Percentiles rank a stretch among this genome's conserved stretches.
These are phyloP conservation scores for Leucosporidium yakuticum DNA, from an alignment of 768 basidiomycete genomes.

Conservation along the genomic window DNA sequence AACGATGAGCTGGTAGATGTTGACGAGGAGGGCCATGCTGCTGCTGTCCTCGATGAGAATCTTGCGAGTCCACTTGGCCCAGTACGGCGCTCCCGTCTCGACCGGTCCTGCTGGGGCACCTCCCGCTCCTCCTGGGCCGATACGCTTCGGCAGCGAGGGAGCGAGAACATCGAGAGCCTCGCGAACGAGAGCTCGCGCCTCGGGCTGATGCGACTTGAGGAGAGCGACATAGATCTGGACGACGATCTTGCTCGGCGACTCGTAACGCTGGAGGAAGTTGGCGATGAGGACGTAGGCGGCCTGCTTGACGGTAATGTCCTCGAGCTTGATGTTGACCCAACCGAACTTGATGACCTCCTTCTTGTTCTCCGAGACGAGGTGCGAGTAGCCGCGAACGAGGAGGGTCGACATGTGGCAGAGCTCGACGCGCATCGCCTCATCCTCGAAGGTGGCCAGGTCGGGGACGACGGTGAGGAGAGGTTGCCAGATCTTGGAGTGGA, in stretches of 20 bases:
- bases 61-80: conserved; percentile 80
- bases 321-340: conserved; percentile 68
- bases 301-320: conserved; percentile 87
- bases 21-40: conserved; percentile 57
- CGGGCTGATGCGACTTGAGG: conserved; percentile 72
- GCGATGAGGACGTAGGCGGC: conserved; percentile 85
- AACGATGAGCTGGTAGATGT: conserved; percentile 85
- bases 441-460: conserved; percentile 44
- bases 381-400: conserved; percentile 74
- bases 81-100: conserved; percentile 51
- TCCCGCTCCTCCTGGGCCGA: conserved; percentile 47
- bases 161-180: conserved; percentile 83
- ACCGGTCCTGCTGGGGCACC: conserved; percentile 43
- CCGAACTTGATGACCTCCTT: conserved; percentile 91
- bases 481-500: conserved; percentile 74
- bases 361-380: conserved; percentile 70
- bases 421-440: conserved; percentile 86
- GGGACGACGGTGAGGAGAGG: conserved; percentile 57
- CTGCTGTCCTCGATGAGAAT: conserved; percentile 82
- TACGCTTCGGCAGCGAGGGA: conserved; percentile 66
- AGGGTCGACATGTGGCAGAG: conserved; percentile 81
- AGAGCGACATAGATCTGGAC: conserved; percentile 84
- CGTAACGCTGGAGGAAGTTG: conserved; percentile 79
- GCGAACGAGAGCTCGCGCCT: conserved; percentile 66
- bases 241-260: conserved; percentile 84